These are phyloP conservation scores for Pulveroboletus ridleyi DNA, from an alignment of 1,284 basidiomycete species.

Conservation along the genomic window DNA sequence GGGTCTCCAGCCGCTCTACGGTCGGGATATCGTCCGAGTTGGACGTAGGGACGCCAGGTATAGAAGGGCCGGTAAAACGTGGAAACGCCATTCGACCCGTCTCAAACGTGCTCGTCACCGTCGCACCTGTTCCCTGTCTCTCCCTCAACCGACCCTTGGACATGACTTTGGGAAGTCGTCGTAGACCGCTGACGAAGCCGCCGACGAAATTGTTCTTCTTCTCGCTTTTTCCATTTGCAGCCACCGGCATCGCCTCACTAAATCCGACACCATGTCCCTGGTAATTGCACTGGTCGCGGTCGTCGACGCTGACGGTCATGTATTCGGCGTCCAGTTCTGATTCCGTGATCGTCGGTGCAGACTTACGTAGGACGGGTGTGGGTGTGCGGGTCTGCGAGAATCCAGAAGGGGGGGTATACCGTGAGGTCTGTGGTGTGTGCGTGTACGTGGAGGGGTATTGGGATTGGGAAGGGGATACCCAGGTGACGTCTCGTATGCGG, in stretches of 20 bases:
- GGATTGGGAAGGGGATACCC: conserved; percentile 36
- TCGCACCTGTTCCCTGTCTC: conserved; percentile 25
- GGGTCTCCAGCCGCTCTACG: conserved; percentile 36
- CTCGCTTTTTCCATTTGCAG: conserved; percentile 35
- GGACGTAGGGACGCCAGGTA: conserved; percentile 27
- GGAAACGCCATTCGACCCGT: conserved; percentile 20
- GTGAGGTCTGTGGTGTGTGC: conserved; percentile 39
- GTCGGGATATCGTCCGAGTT: conserved; percentile 40
- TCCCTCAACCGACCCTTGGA: conserved; percentile 36
- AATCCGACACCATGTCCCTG: conserved; percentile 32
- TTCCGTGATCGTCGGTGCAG: conserved; percentile 39
- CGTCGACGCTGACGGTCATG: conserved; percentile 41
- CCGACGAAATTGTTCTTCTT: conserved; percentile 39
- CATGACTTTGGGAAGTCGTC: conserved; percentile 40
- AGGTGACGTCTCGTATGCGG: conserved; percentile 38
- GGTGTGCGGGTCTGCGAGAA: conserved; percentile 34
- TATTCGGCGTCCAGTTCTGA: conserved; percentile 41
- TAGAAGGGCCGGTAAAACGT: conserved; percentile 27
- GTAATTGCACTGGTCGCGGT: conserved; percentile 30
- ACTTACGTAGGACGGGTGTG: conserved; percentile 38
- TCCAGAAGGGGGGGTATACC: conserved; percentile 28
- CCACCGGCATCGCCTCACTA: conserved; percentile 30
- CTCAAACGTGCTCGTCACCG: conserved; percentile 13
- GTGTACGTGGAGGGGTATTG: conserved; percentile 37
- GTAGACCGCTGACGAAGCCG: conserved; percentile 37